Evolutionary conservation across 2,329 filamentous ascomycete species (phyloP), one percentile per base, ranked within the genome.

Genomic region (Stagonosporopsis vannaccii): DNA sequence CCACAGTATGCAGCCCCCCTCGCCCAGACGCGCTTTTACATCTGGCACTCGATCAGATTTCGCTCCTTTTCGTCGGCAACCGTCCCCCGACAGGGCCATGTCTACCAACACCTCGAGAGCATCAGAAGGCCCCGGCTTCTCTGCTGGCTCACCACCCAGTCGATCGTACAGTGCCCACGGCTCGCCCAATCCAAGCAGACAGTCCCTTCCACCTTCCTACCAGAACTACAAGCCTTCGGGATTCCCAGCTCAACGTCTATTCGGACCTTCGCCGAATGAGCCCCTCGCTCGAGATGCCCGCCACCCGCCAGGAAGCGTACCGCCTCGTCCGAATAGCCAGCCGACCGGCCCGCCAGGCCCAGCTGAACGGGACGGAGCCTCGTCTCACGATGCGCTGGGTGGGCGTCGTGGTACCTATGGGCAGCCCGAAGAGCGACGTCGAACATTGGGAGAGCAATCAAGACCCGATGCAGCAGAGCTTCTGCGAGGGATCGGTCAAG

Each of bases 1-100:
- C 47, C 73, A 76, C 63, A 72, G 74, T 46, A 81, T 80, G 77
- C 79, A 79, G 57, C 79, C 80, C 40, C 78, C 79, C 36, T 82
- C 80, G 20, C 80, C 76, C 26, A 69, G 75, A 52, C 74, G 75
- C 44, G 67, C 58, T 26, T 61, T 72, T 48, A 61, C 69, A 42
- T 63, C 71, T 46, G 71, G 61, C 19, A 51, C 69, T 5, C 68
- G 72, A 54, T 56, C 72, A 52, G 75, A 77, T 9, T 76, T 75
- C 52, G 68, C 63, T 32, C 61, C 70, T 11, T 78, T 72, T 47
- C 71, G 74, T 33, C 71, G 74, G 19, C 72, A 75, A 35, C 61
- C 71, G 23, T 76, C 76, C 15, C 75, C 76, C 9, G 76, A 78
- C 11, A 70, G 74, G 54, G 68, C 70, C 56, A 61, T 69, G 45